A percentile compares a stretch with the other conserved stretches of the same genome.
These are phyloP conservation scores for Helminthosporium solani DNA, from an alignment of 2,329 filamentous ascomycete species.

Conservation along the genomic window DNA sequence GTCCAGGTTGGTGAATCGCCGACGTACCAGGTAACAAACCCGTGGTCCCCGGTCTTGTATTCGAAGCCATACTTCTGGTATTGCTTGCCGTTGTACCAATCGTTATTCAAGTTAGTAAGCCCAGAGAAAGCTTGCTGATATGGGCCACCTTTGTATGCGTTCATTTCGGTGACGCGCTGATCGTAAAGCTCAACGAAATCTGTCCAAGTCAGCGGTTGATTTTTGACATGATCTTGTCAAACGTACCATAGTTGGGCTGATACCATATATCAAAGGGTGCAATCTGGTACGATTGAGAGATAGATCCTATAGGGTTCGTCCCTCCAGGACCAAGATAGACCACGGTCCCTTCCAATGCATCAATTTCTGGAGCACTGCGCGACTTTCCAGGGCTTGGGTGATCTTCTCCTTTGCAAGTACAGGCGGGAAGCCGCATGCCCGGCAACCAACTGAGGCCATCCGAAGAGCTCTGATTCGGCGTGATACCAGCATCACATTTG, in stretches of 20 bases:
- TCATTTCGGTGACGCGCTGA: conserved; percentile 52
- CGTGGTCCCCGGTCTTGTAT: conserved; percentile 57
- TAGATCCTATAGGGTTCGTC: conserved; percentile 57
- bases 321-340: conserved; percentile 52
- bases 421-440: conserved; percentile 69
- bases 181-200: conserved; percentile 68
- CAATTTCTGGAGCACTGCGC: conserved; percentile 69
- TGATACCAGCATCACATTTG: conserved; percentile 69
- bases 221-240: neutral
- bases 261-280: conserved; percentile 72
- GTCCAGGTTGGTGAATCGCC: conserved; percentile 66
- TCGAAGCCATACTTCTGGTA: conserved; percentile 61
- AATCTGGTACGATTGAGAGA: conserved; percentile 66
- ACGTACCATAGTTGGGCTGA: conserved; percentile 56
- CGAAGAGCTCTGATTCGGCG: conserved; percentile 67
- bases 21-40: conserved; percentile 68
- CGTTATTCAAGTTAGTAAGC: conserved; percentile 56
- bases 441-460: conserved; percentile 68
- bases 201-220: conserved; percentile 27
- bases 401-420: conserved; percentile 63
- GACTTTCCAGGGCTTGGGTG: conserved; percentile 67
- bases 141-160: conserved; percentile 56
- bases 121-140: conserved; percentile 58
- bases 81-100: conserved; percentile 57
- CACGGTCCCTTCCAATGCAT: conserved; percentile 69